Conservation (phyloP, 768 basidiomycete species). For the Russula ochroleuca region DNA sequence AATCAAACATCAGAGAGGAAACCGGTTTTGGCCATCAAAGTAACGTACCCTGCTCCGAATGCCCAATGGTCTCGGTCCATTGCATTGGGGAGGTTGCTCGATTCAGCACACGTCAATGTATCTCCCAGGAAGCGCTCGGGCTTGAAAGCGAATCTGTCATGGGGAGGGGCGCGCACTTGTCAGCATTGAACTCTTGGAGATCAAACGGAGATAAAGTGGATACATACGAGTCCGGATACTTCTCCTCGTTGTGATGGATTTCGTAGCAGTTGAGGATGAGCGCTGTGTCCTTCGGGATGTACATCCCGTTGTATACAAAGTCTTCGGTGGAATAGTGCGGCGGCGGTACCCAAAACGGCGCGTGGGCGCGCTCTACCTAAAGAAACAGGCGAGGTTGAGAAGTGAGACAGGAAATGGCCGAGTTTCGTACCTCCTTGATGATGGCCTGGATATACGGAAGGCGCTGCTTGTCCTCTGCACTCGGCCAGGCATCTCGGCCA, state of each 20-base stretch:
- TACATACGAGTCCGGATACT: conserved; percentile 40
- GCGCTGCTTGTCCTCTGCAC: conserved; percentile 29
- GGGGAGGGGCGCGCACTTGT: not conserved
- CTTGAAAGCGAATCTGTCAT: conserved; percentile 33
- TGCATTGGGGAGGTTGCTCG: conserved; percentile 35
- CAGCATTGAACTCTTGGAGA: not conserved
- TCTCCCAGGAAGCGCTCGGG: conserved; percentile 46
- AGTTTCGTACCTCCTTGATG: conserved; percentile 30
- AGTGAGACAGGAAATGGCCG: not conserved
- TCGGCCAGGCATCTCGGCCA: conserved; percentile 30
- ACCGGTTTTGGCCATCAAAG: too few relatives aligned
- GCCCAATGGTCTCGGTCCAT: conserved; percentile 48
- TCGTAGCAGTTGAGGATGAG: conserved; percentile 32
- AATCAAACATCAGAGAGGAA: not conserved
- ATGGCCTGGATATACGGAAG: conserved; percentile 33
- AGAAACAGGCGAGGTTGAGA: not conserved
- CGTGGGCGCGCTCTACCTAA: conserved; percentile 30
- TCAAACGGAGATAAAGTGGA: conserved; percentile 22
- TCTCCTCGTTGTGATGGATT: conserved; percentile 33
- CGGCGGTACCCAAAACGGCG: conserved; percentile 34
- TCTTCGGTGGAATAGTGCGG: conserved; percentile 34
- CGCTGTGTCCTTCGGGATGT: conserved; percentile 33
- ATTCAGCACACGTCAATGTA: conserved; percentile 39
- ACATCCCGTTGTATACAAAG: conserved; percentile 33
- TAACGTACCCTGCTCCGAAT: conserved; percentile 45